Base-by-base conservation (phyloP, 176 grass and related monocot species). In the Miscanthus lutarioriparius region DNA sequence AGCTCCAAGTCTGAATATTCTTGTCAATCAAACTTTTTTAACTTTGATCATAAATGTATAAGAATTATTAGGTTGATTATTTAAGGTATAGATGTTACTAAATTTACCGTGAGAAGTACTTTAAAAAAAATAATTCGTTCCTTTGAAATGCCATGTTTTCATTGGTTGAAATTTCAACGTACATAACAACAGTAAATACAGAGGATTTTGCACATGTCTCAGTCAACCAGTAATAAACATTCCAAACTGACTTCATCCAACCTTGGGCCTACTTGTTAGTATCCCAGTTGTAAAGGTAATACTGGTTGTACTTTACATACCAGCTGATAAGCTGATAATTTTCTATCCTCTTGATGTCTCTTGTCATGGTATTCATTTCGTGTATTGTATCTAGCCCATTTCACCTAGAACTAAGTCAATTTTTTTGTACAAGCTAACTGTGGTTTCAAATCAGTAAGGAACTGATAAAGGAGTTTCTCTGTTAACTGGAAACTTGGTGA, bases 401-500 rank as follows among this genome's bases (percentile, higher is more conserved):
- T 25, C 70, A 70, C 0, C 82, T 80, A 76, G 62, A 76, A 64
- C 49, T 33, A 27, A 77, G 51, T 33, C 41, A 89, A 82, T 59
- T 41, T 41, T 39, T 27, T 41, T 77, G 20, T 90, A 86, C 73
- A 86, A 47, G 58, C 12, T 77, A 77, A n/a, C 20, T 35, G 30
- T 83, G 78, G 16, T 77, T 82, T 63, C 13, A 41, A 37, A 54
- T 11, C 44, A 78, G 58, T 11, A 77, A 59, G 54, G 28, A 30
- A 30, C 78, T 72, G 0, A 45, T 37, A 20, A 58, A 82, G 30
- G 49, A 3, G 41, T 81, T 86, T 45, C 54, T 74, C 67, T 72
- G 19, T 90, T 80, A 78, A 73, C 73, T 82, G 0, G 20, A 66
- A 58, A 72, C 56, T 67, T 78, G 79, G 83, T 75, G 69, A 72